These are phyloP conservation scores for Backusella macrospora DNA, from an alignment of 192 early-diverging fungal species.

Conservation along the genomic window DNA sequence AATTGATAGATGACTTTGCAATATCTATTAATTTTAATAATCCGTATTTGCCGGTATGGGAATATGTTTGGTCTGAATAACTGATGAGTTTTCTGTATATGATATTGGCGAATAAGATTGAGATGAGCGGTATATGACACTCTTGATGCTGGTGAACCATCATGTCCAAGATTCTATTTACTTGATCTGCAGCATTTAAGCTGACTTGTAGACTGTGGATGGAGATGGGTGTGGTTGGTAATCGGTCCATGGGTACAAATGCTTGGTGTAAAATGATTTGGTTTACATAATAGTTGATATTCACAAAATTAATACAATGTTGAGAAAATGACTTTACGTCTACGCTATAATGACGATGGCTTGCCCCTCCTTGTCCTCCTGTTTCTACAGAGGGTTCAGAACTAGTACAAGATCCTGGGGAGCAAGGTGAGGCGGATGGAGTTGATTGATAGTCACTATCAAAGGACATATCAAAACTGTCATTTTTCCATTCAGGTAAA, in stretches of 20 bases:
- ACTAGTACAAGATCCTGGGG: constrained; percentile 4
- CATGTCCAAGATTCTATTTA: constrained; percentile 24
- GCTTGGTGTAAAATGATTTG: constrained; percentile 37
- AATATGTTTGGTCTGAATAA: constrained; percentile 25
- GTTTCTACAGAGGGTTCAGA: not conserved
- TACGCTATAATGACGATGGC: constrained; percentile 5
- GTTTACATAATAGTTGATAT: constrained; percentile 39
- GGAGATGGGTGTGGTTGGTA: constrained; percentile 33
- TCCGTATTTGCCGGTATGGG: constrained; percentile 23
- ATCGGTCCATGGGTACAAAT: constrained; percentile 32
- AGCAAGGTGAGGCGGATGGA: constrained; percentile 6
- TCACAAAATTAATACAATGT: constrained; percentile 32
- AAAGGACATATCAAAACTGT: not conserved
- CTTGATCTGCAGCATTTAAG: constrained; percentile 29
- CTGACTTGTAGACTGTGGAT: constrained; percentile 33
- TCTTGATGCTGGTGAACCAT: constrained; percentile 36
- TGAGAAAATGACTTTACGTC: constrained; percentile 17
- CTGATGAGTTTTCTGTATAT: constrained; percentile 30
- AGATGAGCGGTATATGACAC: constrained; percentile 37
- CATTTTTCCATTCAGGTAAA: constrained; percentile 12
- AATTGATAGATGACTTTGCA: constrained; percentile 29
- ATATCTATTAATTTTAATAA: constrained; percentile 32
- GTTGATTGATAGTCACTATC: constrained; percentile 7
- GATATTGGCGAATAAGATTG: constrained; percentile 35
- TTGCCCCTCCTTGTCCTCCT: not conserved